A percentile compares a stretch with the other conserved stretches of the same genome.
Conservation (phyloP, 2,329 filamentous ascomycete genomes). For the Epicoccum sorghinum region DNA sequence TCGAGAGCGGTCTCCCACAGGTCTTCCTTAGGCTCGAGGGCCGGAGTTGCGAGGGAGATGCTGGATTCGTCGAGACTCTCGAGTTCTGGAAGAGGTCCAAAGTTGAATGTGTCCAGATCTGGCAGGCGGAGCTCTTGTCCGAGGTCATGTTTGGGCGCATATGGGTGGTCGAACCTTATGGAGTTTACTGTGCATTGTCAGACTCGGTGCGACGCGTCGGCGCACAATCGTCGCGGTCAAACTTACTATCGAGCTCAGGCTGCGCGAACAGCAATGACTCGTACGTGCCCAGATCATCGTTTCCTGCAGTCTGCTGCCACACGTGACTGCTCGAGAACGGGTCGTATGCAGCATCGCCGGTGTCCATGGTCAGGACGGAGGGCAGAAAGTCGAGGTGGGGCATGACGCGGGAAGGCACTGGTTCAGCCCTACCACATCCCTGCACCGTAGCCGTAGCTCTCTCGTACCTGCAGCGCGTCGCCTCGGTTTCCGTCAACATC, state of each 20-base stretch:
- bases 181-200: conserved; percentile 40
- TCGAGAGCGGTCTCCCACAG: conserved; percentile 49
- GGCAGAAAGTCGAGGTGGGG: conserved; percentile 27
- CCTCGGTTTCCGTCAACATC: background rate
- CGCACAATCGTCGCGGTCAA: conserved; percentile 28
- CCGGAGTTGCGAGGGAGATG: conserved; percentile 33
- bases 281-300: conserved; percentile 24
- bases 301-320: conserved; percentile 61
- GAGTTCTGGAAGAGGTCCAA: conserved; percentile 46
- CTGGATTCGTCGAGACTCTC: conserved; percentile 40
- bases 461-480: conserved; percentile 19
- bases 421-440: conserved; percentile 38
- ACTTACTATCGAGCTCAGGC: conserved; percentile 45
- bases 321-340: conserved; percentile 70
- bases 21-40: conserved; percentile 41
- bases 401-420: conserved; percentile 36
- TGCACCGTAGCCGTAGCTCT: conserved; percentile 14
- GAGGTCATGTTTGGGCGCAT: conserved; percentile 45
- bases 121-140: conserved; percentile 46
- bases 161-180: conserved; percentile 49
- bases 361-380: conserved; percentile 12
- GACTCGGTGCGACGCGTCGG: conserved; percentile 29
- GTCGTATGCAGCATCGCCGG: conserved; percentile 54
- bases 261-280: conserved; percentile 42
- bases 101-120: conserved; percentile 49